phyloP scores from a whole-genome alignment of 257 asterid species.

The Petrea volubilis region DNA sequence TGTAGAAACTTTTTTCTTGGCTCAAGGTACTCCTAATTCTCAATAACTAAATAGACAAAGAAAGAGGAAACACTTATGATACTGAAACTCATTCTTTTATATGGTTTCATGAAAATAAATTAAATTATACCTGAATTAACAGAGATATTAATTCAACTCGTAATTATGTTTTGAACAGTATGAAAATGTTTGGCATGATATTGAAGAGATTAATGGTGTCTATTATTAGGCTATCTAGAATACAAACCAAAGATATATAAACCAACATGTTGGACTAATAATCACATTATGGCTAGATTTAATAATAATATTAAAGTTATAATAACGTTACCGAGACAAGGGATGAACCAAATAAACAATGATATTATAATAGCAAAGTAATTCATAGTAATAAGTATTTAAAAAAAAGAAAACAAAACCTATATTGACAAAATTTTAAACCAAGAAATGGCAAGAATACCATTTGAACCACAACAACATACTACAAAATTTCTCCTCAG shows the following conservation, averaged over 20 bases:
- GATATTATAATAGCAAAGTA: background rate
- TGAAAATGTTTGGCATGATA: background rate
- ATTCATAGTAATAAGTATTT: background rate
- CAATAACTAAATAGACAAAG: background rate
- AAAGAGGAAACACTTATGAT: background rate
- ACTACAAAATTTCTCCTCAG: background rate
- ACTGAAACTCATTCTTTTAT: background rate
- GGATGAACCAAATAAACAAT: background rate
- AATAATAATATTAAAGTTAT: background rate
- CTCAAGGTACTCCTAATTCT: background rate
- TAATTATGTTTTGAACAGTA: background rate
- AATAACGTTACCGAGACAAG: background rate
- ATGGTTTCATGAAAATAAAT: background rate
- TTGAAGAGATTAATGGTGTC: background rate
- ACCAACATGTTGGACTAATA: background rate
- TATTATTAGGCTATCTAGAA: background rate
- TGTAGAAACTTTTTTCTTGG: background rate
- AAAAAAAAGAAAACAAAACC: too few relatives aligned
- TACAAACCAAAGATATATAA: background rate
- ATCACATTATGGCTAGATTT: background rate
- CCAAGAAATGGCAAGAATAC: background rate
- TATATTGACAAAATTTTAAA: background rate
- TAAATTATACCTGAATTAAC: background rate
- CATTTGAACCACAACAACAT: background rate
- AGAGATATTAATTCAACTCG: background rate